These are phyloP conservation scores for Cardiosporidium cionae DNA, from an alignment of 169 alveolate genomes.

Conservation along the genomic window DNA sequence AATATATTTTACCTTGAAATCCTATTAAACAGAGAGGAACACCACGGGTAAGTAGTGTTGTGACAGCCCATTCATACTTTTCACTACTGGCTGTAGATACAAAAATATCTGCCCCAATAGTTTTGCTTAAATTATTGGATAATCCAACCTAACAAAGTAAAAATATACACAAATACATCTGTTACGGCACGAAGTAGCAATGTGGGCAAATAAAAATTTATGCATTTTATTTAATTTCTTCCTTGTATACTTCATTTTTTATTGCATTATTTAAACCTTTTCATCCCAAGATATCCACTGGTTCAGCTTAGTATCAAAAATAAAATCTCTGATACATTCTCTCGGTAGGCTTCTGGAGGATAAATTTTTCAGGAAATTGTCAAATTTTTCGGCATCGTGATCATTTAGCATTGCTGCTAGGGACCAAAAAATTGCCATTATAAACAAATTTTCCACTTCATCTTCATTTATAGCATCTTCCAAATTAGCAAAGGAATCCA, in stretches of 20 bases:
- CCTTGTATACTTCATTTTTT: neutral
- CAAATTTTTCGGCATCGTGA: constrained; percentile 72
- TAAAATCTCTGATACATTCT: constrained; percentile 62
- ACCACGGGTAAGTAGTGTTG: no score
- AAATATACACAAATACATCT: no score
- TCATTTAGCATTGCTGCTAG: constrained; percentile 74
- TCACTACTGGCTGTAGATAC: no score
- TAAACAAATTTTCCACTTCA: constrained; percentile 69
- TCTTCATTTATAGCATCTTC: constrained; percentile 19
- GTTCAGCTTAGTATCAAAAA: constrained; percentile 55
- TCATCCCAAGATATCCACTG: constrained; percentile 43
- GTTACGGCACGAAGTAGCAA: no score
- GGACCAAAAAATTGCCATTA: constrained; percentile 83
- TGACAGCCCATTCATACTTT: no score
- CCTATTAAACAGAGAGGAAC: no score
- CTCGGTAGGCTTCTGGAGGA: constrained; percentile 61
- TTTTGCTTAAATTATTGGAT: no score
- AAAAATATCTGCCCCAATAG: no score
- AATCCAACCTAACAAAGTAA: no score
- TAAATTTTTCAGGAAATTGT: constrained; percentile 61
- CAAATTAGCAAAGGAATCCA: constrained; percentile 64
- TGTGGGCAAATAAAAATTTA: neutral
- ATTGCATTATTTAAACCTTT: constrained; percentile 37
- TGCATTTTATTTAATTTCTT: neutral
- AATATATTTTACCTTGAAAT: no score